phyloP scores from a whole-genome alignment of 441 rosid species.

The Erodium texanum region DNA sequence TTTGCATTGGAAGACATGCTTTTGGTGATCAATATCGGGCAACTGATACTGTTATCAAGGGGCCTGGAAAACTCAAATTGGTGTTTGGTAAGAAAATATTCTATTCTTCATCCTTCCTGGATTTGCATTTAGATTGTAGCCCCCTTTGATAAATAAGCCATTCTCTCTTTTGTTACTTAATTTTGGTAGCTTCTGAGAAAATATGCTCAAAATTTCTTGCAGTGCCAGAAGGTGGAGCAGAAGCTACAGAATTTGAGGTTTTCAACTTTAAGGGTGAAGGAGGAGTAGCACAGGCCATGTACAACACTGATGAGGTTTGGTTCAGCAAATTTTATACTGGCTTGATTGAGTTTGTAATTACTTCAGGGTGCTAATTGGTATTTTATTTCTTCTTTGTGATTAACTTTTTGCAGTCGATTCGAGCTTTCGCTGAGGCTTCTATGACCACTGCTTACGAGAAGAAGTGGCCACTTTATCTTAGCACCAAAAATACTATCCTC shows the following conservation, averaged over 20 bases:
- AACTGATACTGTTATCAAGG: conserved; percentile 56
- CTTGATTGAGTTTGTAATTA: background rate
- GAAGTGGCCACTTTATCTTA: conserved; percentile 93
- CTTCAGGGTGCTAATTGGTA: background rate
- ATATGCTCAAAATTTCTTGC: conserved; percentile 15
- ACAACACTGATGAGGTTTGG: conserved; percentile 22
- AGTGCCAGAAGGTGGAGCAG: conserved; percentile 19
- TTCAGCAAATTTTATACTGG: background rate
- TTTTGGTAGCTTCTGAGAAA: conserved; percentile 14
- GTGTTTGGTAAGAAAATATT: conserved; percentile 18
- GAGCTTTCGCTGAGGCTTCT: conserved; percentile 82
- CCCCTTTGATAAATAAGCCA: background rate
- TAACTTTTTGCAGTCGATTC: conserved; percentile 47
- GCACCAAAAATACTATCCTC: conserved; percentile 93
- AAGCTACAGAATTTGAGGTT: conserved; percentile 17
- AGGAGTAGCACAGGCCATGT: conserved; percentile 21
- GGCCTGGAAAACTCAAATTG: conserved; percentile 69
- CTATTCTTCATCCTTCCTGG: background rate
- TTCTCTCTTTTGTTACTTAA: conserved; percentile 5
- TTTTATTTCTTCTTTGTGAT: background rate
- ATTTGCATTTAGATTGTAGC: background rate
- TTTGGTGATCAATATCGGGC: conserved; percentile 93
- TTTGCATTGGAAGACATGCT: conserved; percentile 96
- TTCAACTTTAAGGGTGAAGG: conserved; percentile 19
- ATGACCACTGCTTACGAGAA: conserved; percentile 87